Evolutionary conservation across 345 rosid genomes (phyloP).

Genomic region (Durio zibethinus): DNA sequence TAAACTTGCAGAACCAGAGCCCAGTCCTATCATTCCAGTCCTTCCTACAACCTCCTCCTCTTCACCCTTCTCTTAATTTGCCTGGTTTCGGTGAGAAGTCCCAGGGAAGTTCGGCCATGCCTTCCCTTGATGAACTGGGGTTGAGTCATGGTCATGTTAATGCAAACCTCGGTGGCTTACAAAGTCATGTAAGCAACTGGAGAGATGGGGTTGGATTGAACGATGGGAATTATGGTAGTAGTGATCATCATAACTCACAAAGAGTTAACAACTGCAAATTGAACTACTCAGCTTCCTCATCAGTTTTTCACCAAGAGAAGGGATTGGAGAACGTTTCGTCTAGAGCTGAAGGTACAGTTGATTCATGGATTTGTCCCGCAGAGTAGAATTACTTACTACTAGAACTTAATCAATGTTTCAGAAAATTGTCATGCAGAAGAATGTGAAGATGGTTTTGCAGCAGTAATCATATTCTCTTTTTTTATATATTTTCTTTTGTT

Average conservation of each 20-base stretch:
- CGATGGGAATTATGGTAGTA: slow-evolving; percentile 8
- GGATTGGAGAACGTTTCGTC: slow-evolving; percentile 46
- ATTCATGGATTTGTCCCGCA: slow-evolving; percentile 73
- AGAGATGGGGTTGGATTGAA: background rate
- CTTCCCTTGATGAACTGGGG: slow-evolving; percentile 37
- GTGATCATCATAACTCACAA: slow-evolving; percentile 13
- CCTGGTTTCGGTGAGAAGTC: slow-evolving; percentile 27
- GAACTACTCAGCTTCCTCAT: slow-evolving; percentile 40
- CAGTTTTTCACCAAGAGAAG: slow-evolving; percentile 55
- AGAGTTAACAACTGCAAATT: slow-evolving; percentile 37
- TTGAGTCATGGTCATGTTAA: slow-evolving; percentile 29
- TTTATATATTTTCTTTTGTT: background rate
- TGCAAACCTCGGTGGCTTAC: slow-evolving; percentile 22
- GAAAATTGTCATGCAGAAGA: background rate
- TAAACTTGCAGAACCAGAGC: slow-evolving; percentile 32
- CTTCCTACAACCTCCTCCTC: slow-evolving; percentile 25
- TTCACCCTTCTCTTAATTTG: slow-evolving; percentile 20
- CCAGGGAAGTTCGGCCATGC: slow-evolving; percentile 16
- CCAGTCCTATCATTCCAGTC: slow-evolving; percentile 34
- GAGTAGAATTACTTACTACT: slow-evolving; percentile 27
- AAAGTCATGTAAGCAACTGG: slow-evolving; percentile 11
- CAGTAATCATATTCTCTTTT: background rate
- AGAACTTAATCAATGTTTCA: background rate
- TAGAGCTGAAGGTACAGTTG: slow-evolving; percentile 47
- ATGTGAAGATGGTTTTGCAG: background rate